A percentile compares a stretch with the other conserved stretches of the same genome.
phyloP scores from a whole-genome alignment of 805 yeast species.

The Starmerella roubikii region DNA sequence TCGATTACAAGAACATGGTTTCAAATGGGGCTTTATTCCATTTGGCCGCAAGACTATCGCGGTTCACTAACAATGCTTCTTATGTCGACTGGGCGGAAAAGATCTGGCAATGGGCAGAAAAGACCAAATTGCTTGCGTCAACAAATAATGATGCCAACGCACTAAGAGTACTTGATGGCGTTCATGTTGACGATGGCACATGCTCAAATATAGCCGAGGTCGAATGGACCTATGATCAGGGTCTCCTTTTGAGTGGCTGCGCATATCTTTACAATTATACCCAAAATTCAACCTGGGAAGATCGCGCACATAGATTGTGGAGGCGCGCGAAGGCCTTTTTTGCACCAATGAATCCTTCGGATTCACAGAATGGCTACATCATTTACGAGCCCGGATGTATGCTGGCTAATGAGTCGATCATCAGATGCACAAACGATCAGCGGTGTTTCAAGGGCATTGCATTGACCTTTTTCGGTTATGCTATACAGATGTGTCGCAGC shows the following conservation, averaged over 20 bases:
- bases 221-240: conserved; percentile 84
- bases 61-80: conserved; percentile 58
- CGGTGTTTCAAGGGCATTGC: conserved; percentile 79
- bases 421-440: conserved; percentile 74
- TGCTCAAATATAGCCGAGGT: conserved; percentile 40
- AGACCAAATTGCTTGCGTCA: conserved; percentile 31
- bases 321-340: conserved; percentile 36
- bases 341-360: conserved; percentile 32
- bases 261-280: conserved; percentile 73
- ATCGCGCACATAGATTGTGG: conserved; percentile 47
- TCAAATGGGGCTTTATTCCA: conserved; percentile 76
- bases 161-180: conserved; percentile 57
- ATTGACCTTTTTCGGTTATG: conserved; percentile 57
- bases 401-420: conserved; percentile 24
- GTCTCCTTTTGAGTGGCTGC: conserved; percentile 60
- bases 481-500: conserved; percentile 57
- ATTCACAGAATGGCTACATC: conserved; percentile 27
- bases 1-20: conserved; percentile 75
- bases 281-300: conserved; percentile 48
- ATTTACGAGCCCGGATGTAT: conserved; percentile 83
- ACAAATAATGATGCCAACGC: conserved; percentile 23
- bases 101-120: conserved; percentile 65
- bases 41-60: conserved; percentile 68
- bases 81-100: conserved; percentile 62
- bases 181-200: conserved; percentile 31